phyloP scores from a whole-genome alignment of 805 yeast genomes.

The Naumovozyma castellii region DNA sequence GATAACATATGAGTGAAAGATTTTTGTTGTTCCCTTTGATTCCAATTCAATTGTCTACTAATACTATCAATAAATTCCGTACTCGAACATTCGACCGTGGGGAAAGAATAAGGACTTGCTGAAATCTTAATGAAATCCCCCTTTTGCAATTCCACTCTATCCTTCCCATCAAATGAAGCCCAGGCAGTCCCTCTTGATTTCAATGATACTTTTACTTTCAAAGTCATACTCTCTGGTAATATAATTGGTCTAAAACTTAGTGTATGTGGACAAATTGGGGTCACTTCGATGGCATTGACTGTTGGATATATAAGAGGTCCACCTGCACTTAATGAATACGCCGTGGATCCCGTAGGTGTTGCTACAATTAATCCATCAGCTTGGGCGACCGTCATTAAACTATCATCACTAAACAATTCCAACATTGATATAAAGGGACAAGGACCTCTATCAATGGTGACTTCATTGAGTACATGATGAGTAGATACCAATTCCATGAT shows the following conservation, averaged over 20 bases:
- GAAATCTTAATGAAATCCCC: conserved; percentile 82
- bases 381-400: conserved; percentile 77
- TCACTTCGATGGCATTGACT: conserved; percentile 82
- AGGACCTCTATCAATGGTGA: conserved; percentile 90
- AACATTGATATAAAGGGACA: conserved; percentile 85
- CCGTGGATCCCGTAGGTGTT: conserved; percentile 95
- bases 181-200: conserved; percentile 85
- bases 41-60: conserved; percentile 86
- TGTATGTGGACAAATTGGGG: conserved; percentile 96
- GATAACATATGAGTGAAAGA: conserved; percentile 59
- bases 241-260: conserved; percentile 86
- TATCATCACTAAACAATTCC: conserved; percentile 82
- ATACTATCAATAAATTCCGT: conserved; percentile 79
- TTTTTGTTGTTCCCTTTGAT: conserved; percentile 79
- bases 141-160: conserved; percentile 64
- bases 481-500: conserved; percentile 35
- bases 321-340: conserved; percentile 90
- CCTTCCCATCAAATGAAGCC: conserved; percentile 94
- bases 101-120: conserved; percentile 89
- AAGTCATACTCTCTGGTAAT: conserved; percentile 84
- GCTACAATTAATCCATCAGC: conserved; percentile 91
- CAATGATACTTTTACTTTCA: conserved; percentile 74
- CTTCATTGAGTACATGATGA: conserved; percentile 77
- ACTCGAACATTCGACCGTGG: conserved; percentile 70
- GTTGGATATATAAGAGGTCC: conserved; percentile 93